phyloP scores from a whole-genome alignment of 768 basidiomycete species.

The Panellus pusillus region DNA sequence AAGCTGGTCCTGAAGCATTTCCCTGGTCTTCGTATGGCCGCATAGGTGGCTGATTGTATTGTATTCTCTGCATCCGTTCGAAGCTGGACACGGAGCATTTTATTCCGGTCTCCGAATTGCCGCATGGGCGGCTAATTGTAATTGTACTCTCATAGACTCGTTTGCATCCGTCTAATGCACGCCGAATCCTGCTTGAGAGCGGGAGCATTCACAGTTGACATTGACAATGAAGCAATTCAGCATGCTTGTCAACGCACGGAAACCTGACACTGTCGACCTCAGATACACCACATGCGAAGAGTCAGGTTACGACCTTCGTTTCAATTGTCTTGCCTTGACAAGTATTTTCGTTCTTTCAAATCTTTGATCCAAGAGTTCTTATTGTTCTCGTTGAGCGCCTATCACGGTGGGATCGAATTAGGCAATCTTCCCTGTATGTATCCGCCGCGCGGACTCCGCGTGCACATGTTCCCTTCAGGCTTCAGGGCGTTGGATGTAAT shows the following conservation, averaged over 20 bases:
- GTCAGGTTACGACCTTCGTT: neutral
- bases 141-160: no score
- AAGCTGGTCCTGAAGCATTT: neutral
- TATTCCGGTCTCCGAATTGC: no score
- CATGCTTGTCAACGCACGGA: neutral
- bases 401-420: constrained; percentile 5
- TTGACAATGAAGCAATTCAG: no score
- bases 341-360: constrained; percentile 1
- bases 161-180: no score
- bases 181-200: no score
- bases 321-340: neutral
- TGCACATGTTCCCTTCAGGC: no score
- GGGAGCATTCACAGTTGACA: no score
- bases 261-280: neutral
- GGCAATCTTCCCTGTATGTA: constrained; percentile 2
- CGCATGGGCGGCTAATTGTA: no score
- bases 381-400: constrained; percentile 5
- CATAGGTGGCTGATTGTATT: neutral
- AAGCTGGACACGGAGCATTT: no score
- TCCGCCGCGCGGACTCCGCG: neutral
- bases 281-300: neutral
- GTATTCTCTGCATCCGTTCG: neutral
- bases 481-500: neutral
- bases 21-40: constrained; percentile 3
- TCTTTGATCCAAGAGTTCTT: neutral